Evolutionary conservation across 1,139 yeast genomes (phyloP), one percentile per base, ranked within the genome.

Genomic region (Diutina sp.): DNA sequence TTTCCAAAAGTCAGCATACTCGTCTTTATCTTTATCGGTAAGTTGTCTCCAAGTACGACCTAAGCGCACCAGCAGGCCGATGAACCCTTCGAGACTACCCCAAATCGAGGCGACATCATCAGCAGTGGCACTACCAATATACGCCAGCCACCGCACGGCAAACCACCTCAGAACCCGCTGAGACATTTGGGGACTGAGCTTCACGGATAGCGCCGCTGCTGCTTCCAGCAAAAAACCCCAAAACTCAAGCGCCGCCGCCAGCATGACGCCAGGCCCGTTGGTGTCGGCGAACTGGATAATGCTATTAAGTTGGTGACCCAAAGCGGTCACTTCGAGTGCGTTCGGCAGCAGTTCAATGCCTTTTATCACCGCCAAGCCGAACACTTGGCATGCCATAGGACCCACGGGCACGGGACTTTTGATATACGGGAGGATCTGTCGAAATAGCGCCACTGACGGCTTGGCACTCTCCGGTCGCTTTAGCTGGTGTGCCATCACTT

Each of bases 231-330:
- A 16, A 6, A 35, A 16, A 6, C 14, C 32, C 90, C 91, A 85
- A 58, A 85, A 80, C 18, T 65, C 62, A 53, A 82, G 69, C 7
- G 86, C 71, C 57, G 76, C 79, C 54, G 76, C 69, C 56, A 74
- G 70, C 1, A 84, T 58, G 0, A 58, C 45, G 1, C 67, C 64
- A 0, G 93, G 91, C 0, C 91, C 91, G 63, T 77, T 79, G 1
- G 82, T 70, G 51, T 80, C 84, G 0, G 87, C 69, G 14, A 80
- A 65, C 51, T 83, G 86, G 50, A 79, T 68, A 2, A 82, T 57
- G 41, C 76, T 77, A 54, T 77, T 78, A 30, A 82, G 65, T 61
- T 78, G 80, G 18, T 30, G 44, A 46, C 73, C 77, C 1, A 70
- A 57, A 6, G 81, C 61, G 0, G 76, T 66, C 14, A 67, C 67